Conservation (phyloP, 164 flowering plant species). For the Vitis labrusca region DNA sequence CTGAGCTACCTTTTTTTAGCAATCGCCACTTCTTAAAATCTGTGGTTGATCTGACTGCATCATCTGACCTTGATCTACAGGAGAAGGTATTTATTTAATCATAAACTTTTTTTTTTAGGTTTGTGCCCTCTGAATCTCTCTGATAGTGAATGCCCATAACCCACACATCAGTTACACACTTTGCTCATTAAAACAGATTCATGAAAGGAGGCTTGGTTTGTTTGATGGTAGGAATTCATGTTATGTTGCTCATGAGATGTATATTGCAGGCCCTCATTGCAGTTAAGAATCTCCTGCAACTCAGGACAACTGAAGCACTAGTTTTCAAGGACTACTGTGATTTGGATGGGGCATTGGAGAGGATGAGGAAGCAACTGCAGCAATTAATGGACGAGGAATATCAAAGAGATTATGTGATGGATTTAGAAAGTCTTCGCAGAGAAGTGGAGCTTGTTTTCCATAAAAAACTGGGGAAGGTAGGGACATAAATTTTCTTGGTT, state of each 20-base stretch:
- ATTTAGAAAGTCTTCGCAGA: conserved; percentile 65
- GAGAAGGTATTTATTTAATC: conserved; percentile 60
- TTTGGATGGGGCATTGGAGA: conserved; percentile 62
- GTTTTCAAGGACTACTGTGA: conserved; percentile 63
- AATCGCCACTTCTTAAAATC: conserved; percentile 65
- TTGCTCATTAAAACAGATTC: not conserved
- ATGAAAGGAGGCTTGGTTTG: not conserved
- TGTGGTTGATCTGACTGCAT: conserved; percentile 63
- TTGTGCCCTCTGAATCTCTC: no score
- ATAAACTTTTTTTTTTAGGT: not conserved
- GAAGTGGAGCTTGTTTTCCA: conserved; percentile 69
- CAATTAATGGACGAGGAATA: conserved; percentile 51
- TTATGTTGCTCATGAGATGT: conserved; percentile 5
- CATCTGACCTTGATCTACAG: conserved; percentile 83
- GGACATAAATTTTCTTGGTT: not conserved
- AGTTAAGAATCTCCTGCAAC: conserved; percentile 68
- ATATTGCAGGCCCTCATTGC: conserved; percentile 65
- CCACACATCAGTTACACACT: no score
- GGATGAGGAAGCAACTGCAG: conserved; percentile 54
- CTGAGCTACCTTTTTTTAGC: conserved; percentile 50
- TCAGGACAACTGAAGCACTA: conserved; percentile 48
- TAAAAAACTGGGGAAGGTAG: conserved; percentile 55
- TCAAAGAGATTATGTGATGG: conserved; percentile 54
- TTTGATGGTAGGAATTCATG: not conserved
- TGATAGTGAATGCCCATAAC: no score